These are phyloP conservation scores for Combretum micranthum DNA, from an alignment of 345 rosid genomes.

Conservation along the genomic window DNA sequence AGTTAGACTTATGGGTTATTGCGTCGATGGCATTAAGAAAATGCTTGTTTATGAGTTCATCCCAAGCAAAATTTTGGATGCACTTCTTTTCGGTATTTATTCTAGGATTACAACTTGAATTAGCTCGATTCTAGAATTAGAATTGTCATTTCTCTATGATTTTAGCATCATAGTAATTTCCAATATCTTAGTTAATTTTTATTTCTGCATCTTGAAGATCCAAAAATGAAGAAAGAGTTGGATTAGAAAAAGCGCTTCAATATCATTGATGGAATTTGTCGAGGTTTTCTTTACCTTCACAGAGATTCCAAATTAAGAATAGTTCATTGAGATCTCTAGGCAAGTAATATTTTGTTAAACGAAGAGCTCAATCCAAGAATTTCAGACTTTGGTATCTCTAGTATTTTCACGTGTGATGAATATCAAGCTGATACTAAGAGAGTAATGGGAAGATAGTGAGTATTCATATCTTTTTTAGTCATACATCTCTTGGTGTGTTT, in stretches of 20 bases:
- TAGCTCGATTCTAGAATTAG: no score
- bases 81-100: conserved; percentile 20
- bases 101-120: no score
- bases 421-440: conserved; percentile 15
- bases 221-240: background rate
- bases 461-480: background rate
- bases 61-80: conserved; percentile 29
- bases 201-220: background rate
- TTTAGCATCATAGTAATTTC: no score
- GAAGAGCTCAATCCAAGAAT: conserved; percentile 21
- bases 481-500: no score
- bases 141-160: no score
- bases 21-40: conserved; percentile 24
- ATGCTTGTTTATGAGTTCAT: conserved; percentile 29
- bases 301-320: conserved; percentile 21
- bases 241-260: conserved; percentile 14
- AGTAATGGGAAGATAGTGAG: conserved; percentile 26
- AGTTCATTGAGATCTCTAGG: conserved; percentile 27
- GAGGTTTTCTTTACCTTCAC: conserved; percentile 22
- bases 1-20: conserved; percentile 28
- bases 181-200: background rate
- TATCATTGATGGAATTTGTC: conserved; percentile 13
- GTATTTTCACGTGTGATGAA: conserved; percentile 18
- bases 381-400: conserved; percentile 34
- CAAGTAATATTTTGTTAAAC: conserved; percentile 23